These are phyloP conservation scores for Lasiodiplodia sp. DNA, from an alignment of 2,329 filamentous ascomycete species.

Conservation along the genomic window DNA sequence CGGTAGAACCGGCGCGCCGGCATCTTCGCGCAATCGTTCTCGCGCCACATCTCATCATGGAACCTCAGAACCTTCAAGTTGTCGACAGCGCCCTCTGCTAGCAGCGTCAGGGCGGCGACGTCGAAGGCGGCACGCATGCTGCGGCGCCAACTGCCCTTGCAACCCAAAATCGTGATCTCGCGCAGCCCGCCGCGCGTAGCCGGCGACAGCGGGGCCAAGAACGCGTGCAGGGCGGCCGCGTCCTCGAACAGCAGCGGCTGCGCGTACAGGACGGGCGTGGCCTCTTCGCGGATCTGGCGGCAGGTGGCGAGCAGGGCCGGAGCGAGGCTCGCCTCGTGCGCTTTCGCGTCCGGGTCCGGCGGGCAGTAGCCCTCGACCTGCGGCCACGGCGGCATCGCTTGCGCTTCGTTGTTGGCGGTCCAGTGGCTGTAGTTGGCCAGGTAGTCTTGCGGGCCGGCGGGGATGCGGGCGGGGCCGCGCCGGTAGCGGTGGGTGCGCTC, in stretches of 20 bases:
- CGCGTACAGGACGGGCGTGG: constrained; percentile 38
- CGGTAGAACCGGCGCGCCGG: constrained; percentile 44
- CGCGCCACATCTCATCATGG: neutral
- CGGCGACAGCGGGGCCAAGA: constrained; percentile 43
- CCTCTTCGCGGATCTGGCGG: constrained; percentile 42
- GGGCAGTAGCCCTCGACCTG: neutral
- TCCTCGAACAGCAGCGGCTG: constrained; percentile 41
- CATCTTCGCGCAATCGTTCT: constrained; percentile 19
- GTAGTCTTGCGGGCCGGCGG: constrained; percentile 28
- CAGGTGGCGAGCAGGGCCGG: constrained; percentile 41
- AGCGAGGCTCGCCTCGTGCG: constrained; percentile 26
- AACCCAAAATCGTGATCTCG: constrained; percentile 36
- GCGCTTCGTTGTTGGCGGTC: neutral
- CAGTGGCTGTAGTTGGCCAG: constrained; percentile 29
- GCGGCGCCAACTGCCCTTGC: constrained; percentile 34
- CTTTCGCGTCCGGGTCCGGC: neutral
- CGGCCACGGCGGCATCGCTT: neutral
- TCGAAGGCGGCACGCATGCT: constrained; percentile 43
- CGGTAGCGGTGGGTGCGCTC: constrained; percentile 39
- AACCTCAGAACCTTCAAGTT: constrained; percentile 38
- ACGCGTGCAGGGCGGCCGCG: constrained; percentile 40
- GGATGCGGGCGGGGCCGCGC: constrained; percentile 39
- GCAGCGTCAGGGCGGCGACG: constrained; percentile 42
- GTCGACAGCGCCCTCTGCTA: constrained; percentile 36
- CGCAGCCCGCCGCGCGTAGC: constrained; percentile 37